Evolutionary conservation across 2,329 filamentous ascomycete species (phyloP).

Genomic region (Orbilia oligospora): DNA sequence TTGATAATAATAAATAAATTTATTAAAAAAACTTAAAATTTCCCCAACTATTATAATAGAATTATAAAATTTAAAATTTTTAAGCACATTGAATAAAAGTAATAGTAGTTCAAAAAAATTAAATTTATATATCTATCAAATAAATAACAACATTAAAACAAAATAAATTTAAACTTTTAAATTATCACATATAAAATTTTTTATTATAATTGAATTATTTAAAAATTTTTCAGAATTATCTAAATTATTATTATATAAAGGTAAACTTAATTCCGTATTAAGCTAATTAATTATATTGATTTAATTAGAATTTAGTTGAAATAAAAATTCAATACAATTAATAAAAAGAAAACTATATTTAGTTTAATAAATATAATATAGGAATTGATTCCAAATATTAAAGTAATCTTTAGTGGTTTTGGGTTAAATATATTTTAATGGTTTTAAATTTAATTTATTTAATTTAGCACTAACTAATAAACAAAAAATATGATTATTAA

Average conservation of each 20-base stretch:
- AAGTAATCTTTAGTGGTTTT: slow-evolving; percentile 21
- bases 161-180: not conserved
- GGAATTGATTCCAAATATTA: slow-evolving; percentile 10
- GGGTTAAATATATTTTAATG: slow-evolving; percentile 11
- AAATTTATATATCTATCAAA: not conserved
- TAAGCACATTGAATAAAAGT: not conserved
- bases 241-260: too few species aligned
- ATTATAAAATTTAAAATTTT: not conserved
- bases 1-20: slow-evolving; percentile 28
- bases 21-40: not conserved
- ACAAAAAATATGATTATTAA: slow-evolving; percentile 27
- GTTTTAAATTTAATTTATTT: slow-evolving; percentile 17
- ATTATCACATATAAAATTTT: not conserved
- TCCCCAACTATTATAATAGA: not conserved
- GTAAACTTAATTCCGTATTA: too few species aligned
- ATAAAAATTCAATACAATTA: slow-evolving; percentile 11
- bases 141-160: not conserved
- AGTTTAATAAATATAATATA: slow-evolving; percentile 28
- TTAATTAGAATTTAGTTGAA: too few species aligned
- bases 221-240: not conserved
- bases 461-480: slow-evolving; percentile 11
- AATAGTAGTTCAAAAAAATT: not conserved
- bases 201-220: not conserved
- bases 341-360: slow-evolving; percentile 9
- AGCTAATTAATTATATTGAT: too few species aligned